Base-by-base conservation (phyloP, 2,329 filamentous ascomycete genomes). In the Talaromyces sp. region DNA sequence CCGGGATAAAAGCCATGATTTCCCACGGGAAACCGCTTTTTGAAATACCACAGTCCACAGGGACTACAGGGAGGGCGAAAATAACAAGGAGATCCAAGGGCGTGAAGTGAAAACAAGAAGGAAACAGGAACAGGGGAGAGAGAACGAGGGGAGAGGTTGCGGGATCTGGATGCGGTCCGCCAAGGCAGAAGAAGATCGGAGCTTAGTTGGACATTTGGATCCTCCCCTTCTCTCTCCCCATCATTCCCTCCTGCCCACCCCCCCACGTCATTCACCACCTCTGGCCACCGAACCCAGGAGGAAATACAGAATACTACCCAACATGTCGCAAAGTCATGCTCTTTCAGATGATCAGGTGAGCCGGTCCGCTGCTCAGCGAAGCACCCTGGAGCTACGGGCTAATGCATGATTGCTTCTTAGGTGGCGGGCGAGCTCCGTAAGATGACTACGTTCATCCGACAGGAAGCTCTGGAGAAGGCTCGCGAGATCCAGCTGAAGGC, bases 361-460 rank as follows among this genome's bases (percentile, higher is more conserved):
- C 56, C 17, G n/a, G 33, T 36, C 16, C 17, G 5, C 2, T 44
- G 37, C 22, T 47, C 17, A 27, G 24, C 24, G 4, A 5, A 27
- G 41, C 16, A 27, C 36, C 36, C 17, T 16, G 29, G 40, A 33
- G 19, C 39, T 32, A n/a, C 33, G 42, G 45, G 54, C 61, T 61
- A 42, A 63, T 47, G 27, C 19, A 27, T 27, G 24, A 47, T 49
- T 47, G 35, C 16, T 46, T 52, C 40, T 29, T 54, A 97, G 91
- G 94, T 99, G 83, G 87, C 90, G 79, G 87, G 90, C 79, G 94
- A 99, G 86, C 90, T 99, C 78, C 92, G 90, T 83, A 99, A 99
- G 86, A 99, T 99, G 94, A 97, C 94, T 55, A 93, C 92, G 73
- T 99, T 99, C 85, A 99, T 99, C 86, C 90, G 91, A 77, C 94